Base-by-base conservation (phyloP, 768 basidiomycete species). In the Dendrothele bispora region DNA sequence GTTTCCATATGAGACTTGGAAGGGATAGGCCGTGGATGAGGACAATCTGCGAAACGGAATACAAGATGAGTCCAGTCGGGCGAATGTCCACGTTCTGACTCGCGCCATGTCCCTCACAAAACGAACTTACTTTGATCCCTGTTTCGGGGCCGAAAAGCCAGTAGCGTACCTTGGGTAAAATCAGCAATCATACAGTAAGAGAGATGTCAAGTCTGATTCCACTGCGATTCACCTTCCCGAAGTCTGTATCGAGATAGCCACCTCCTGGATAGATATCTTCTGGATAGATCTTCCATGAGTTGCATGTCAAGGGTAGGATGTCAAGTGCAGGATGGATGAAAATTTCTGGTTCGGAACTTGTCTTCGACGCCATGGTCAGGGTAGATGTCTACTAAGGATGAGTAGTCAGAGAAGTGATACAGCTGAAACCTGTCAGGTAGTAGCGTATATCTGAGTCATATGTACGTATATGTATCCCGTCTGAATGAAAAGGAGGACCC, bases 11-110 rank as follows among this genome's bases (percentile, higher is more conserved):
- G 36, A 89, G 78, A 26, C 86, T 72, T 4, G 88, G 87, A 25
- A 88, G 79, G 15, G 84, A 86, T 12, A 91, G 74, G 14, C 89
- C 89, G 53, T 90, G 84, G 8, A 91, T 83, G 25, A 91, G 71
- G 10, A 88, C 80, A 20, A 91, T 70, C 88, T 91, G 43, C 26
- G 17, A 36, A 43, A 20, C n/a, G 28, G 24, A 20, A 30, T 22
- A 10, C n/a, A n/a, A n/a, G n/a, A n/a, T 21, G 28, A 37, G 2
- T 22, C 42, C 51, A 38, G n/a, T n/a, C n/a, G n/a, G n/a, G n/a
- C n/a, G n/a, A n/a, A n/a, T n/a, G n/a, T n/a, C n/a, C n/a, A n/a
- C n/a, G n/a, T n/a, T n/a, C n/a, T n/a, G n/a, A n/a, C n/a, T n/a
- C n/a, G n/a, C n/a, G n/a, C n/a, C n/a, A n/a, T n/a, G n/a, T 4